A percentile compares a stretch with the other conserved stretches of the same genome.
phyloP scores from a whole-genome alignment of 192 early-diverging fungal genomes.

The Gigaspora rosea region DNA sequence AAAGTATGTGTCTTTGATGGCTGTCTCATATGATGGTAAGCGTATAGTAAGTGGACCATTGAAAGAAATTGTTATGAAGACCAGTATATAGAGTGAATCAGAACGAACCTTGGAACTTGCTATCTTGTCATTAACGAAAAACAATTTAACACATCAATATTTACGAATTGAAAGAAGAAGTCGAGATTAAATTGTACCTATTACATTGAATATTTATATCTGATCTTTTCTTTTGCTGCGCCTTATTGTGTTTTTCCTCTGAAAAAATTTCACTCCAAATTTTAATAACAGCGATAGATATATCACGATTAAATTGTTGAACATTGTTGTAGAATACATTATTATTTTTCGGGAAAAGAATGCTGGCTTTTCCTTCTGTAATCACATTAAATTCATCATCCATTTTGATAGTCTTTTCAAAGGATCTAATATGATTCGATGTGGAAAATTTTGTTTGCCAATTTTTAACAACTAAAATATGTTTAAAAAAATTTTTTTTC shows the following conservation, averaged over 20 bases:
- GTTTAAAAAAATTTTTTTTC: no score
- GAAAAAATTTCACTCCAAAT: slow-evolving; percentile 82
- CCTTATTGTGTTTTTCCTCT: slow-evolving; percentile 60
- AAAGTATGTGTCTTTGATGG: slow-evolving; percentile 37
- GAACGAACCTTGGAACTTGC: no score
- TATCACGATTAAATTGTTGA: slow-evolving; percentile 97
- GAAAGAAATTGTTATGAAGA: no score
- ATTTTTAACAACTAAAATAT: no score
- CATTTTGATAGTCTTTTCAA: slow-evolving; percentile 14
- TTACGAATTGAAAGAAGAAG: not conserved
- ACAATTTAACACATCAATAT: not conserved
- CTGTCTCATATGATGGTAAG: no score
- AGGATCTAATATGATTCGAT: no score
- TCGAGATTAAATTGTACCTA: not conserved
- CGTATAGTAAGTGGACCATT: no score
- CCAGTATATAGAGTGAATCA: no score
- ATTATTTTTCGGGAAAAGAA: slow-evolving; percentile 82
- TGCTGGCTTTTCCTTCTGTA: slow-evolving; percentile 78
- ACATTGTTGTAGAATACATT: slow-evolving; percentile 99
- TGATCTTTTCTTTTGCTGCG: slow-evolving; percentile 48
- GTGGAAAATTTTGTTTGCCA: no score
- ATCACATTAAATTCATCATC: slow-evolving; percentile 48
- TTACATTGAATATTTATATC: slow-evolving; percentile 15
- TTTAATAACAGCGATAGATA: slow-evolving; percentile 95
- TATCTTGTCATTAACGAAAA: no score